Conservation (phyloP, 805 yeast genomes). For the Lipomyces chichibuensis region DNA sequence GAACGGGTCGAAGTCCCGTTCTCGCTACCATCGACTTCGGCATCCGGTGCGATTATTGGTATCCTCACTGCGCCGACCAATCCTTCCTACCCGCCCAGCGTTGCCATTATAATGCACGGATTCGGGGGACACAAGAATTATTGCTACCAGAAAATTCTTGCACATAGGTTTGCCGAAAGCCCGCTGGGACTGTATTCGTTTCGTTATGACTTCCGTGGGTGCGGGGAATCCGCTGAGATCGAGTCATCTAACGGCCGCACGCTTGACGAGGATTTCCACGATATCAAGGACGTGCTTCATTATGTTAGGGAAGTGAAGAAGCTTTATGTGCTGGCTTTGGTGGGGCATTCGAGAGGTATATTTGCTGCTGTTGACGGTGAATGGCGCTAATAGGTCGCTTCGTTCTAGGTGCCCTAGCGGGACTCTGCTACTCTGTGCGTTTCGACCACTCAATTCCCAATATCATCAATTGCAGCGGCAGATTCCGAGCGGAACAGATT, state of each 20-base stretch:
- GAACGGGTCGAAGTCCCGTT: conserved; percentile 19
- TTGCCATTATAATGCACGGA: conserved; percentile 77
- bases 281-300: conserved; percentile 56
- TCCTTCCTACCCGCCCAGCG: conserved; percentile 34
- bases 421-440: conserved; percentile 68
- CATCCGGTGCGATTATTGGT: conserved; percentile 22
- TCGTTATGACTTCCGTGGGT: conserved; percentile 82
- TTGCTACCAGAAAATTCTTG: conserved; percentile 68
- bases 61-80: conserved; percentile 20
- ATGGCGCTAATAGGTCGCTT: not conserved
- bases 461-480: conserved; percentile 71
- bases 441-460: conserved; percentile 58
- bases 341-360: conserved; percentile 78
- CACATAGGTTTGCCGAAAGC: conserved; percentile 59
- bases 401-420: conserved; percentile 53
- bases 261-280: conserved; percentile 67
- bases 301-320: conserved; percentile 41
- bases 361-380: no score
- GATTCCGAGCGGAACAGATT: conserved; percentile 60
- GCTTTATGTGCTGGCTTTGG: conserved; percentile 58
- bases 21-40: conserved; percentile 21
- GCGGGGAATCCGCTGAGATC: conserved; percentile 72
- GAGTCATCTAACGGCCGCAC: conserved; percentile 50
- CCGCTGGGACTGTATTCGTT: conserved; percentile 62
- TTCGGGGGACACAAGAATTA: conserved; percentile 82